Conservation (phyloP, 768 basidiomycete genomes). For the Chalciporus chontae region DNA sequence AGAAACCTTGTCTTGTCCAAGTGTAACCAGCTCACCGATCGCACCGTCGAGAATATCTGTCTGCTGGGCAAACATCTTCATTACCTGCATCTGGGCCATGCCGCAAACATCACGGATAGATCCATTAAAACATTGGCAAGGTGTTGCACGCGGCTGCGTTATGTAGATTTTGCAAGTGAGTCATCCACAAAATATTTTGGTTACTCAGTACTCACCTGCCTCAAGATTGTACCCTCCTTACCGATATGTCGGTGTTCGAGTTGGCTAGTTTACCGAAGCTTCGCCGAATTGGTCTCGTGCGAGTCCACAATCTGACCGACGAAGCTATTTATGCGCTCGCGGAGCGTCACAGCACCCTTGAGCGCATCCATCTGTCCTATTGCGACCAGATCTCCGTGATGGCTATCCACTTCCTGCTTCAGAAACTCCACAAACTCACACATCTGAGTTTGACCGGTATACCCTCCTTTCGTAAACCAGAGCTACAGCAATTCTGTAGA, state of each 20-base stretch:
- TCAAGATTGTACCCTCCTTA: conserved; percentile 78
- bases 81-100: conserved; percentile 94
- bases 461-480: conserved; percentile 78
- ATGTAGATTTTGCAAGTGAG: conserved; percentile 95
- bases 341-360: conserved; percentile 80
- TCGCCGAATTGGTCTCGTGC: conserved; percentile 90
- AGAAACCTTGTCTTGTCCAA: conserved; percentile 86
- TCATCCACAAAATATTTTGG: conserved; percentile 11
- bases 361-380: conserved; percentile 95
- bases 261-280: conserved; percentile 85
- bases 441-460: conserved; percentile 99
- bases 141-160: conserved; percentile 84
- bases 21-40: conserved; percentile 75
- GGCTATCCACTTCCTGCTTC: conserved; percentile 87
- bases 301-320: conserved; percentile 90
- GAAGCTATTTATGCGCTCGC: conserved; percentile 87
- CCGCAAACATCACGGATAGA: conserved; percentile 82
- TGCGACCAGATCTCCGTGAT: conserved; percentile 93
- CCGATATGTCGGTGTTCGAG: conserved; percentile 93
- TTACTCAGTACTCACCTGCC: conserved; percentile 7
- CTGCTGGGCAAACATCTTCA: conserved; percentile 89
- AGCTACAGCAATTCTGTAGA: conserved; percentile 88
- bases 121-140: conserved; percentile 82
- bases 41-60: conserved; percentile 79
- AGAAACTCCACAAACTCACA: conserved; percentile 84